These are phyloP conservation scores for Cercospora nicotianae DNA, from an alignment of 2,329 filamentous ascomycete genomes.

Conservation along the genomic window DNA sequence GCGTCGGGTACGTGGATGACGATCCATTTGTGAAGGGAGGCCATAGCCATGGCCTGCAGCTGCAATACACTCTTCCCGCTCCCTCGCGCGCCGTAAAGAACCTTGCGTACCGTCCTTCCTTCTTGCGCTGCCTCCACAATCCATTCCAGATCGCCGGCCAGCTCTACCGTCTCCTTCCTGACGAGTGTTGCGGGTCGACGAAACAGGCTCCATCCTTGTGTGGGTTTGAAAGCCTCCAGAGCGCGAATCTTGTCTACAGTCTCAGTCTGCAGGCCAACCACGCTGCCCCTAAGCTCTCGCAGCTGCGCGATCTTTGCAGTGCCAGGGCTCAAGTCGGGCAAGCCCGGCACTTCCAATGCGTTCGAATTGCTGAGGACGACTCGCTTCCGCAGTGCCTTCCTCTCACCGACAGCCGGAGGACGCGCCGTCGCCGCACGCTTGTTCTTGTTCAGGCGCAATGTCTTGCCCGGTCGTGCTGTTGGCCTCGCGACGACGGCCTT, in stretches of 20 bases:
- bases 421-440: conserved; percentile 29
- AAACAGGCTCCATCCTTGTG: conserved; percentile 86
- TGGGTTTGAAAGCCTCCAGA: conserved; percentile 87
- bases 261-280: conserved; percentile 67
- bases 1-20: conserved; percentile 90
- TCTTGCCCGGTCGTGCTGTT: conserved; percentile 27
- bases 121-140: conserved; percentile 41
- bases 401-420: conserved; percentile 64
- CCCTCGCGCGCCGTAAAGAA: conserved; percentile 71
- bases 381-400: conserved; percentile 82
- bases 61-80: conserved; percentile 86
- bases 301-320: conserved; percentile 35
- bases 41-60: conserved; percentile 80
- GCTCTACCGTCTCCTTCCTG: conserved; percentile 71
- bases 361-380: conserved; percentile 94
- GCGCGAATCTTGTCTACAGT: conserved; percentile 77
- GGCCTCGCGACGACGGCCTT: conserved; percentile 28
- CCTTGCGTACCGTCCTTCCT: conserved; percentile 56
- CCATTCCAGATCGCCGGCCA: conserved; percentile 54
- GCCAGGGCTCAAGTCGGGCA: conserved; percentile 56
- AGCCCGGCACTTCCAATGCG: conserved; percentile 71
- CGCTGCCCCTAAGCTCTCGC: conserved; percentile 59
- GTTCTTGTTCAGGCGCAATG: conserved; percentile 36
- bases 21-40: conserved; percentile 79
- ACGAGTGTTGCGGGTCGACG: conserved; percentile 76